These are phyloP conservation scores for Medicago truncatula DNA, from an alignment of 306 rosid species.

Conservation along the genomic window DNA sequence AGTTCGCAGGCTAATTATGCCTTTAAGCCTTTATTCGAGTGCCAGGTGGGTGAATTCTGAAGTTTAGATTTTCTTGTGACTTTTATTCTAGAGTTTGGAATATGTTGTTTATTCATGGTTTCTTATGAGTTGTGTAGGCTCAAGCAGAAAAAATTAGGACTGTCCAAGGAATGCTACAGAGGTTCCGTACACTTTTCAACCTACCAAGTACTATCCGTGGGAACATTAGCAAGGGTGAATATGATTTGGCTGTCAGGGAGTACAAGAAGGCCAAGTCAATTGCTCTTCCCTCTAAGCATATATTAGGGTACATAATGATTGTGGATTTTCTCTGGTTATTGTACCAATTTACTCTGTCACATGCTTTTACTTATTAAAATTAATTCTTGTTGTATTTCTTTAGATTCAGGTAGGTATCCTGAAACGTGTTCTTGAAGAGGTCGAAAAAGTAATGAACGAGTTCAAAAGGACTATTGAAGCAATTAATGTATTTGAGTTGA, in stretches of 20 bases:
- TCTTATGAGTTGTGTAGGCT: constrained; percentile 60
- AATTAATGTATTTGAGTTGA: neutral
- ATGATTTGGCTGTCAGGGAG: constrained; percentile 96
- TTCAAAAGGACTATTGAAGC: constrained; percentile 57
- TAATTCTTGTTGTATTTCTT: constrained; percentile 33
- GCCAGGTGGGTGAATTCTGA: constrained; percentile 76
- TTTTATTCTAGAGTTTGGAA: constrained; percentile 43
- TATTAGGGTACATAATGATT: constrained; percentile 33
- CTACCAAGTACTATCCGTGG: constrained; percentile 92
- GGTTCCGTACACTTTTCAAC: constrained; percentile 93
- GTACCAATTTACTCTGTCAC: constrained; percentile 23
- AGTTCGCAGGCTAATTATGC: constrained; percentile 90
- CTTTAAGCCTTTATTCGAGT: constrained; percentile 88
- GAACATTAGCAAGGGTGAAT: constrained; percentile 97
- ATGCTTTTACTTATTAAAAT: constrained; percentile 31
- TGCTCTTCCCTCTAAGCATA: constrained; percentile 70
- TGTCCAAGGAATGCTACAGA: constrained; percentile 98
- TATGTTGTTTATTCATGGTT: constrained; percentile 34
- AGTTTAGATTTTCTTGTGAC: constrained; percentile 37
- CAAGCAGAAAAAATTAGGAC: constrained; percentile 99
- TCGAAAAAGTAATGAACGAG: constrained; percentile 95
- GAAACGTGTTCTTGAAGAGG: constrained; percentile 99
- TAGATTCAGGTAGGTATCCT: constrained; percentile 88
- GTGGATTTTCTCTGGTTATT: constrained; percentile 28
- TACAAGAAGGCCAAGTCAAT: constrained; percentile 99